These are phyloP conservation scores for Lasiosphaeria ovina DNA, from an alignment of 495 filamentous ascomycete species.

Conservation along the genomic window DNA sequence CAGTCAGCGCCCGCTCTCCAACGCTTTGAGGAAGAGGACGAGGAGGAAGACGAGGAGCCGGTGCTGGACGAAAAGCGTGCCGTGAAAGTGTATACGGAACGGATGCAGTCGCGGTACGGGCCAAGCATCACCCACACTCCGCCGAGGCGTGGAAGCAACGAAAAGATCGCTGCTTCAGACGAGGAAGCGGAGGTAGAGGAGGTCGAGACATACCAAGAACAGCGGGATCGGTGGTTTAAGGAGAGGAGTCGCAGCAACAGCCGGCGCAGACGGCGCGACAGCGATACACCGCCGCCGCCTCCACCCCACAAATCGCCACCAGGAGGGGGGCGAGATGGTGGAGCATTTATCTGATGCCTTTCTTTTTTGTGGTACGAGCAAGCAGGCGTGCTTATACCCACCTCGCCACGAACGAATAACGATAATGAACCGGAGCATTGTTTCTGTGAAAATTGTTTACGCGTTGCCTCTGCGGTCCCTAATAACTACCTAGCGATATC, in stretches of 20 bases:
- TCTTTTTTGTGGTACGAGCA: background rate
- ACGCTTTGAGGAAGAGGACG: slow-evolving; percentile 36
- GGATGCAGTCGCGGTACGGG: slow-evolving; percentile 39
- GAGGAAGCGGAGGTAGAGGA: background rate
- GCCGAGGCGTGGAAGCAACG: slow-evolving; percentile 13
- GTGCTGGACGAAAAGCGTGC: slow-evolving; percentile 23
- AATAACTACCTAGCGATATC: too few relatives aligned
- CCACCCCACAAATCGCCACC: background rate
- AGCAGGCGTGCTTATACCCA: background rate
- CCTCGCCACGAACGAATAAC: background rate
- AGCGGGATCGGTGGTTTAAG: background rate
- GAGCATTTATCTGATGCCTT: slow-evolving; percentile 15
- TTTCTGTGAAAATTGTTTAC: background rate
- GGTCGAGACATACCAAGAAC: slow-evolving; percentile 1
- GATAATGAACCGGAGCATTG: background rate
- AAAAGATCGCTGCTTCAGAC: slow-evolving; percentile 5
- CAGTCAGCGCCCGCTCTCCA: slow-evolving; percentile 41
- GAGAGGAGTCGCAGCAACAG: slow-evolving; percentile 6
- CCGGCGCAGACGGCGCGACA: background rate
- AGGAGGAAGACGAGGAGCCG: slow-evolving; percentile 34
- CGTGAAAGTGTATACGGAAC: slow-evolving; percentile 30
- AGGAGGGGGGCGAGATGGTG: slow-evolving; percentile 4
- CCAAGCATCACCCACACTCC: slow-evolving; percentile 40
- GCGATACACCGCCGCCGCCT: background rate
- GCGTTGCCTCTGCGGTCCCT: background rate